Conservation (phyloP, 352 stramenopile species). For the Pythium brassicae region DNA sequence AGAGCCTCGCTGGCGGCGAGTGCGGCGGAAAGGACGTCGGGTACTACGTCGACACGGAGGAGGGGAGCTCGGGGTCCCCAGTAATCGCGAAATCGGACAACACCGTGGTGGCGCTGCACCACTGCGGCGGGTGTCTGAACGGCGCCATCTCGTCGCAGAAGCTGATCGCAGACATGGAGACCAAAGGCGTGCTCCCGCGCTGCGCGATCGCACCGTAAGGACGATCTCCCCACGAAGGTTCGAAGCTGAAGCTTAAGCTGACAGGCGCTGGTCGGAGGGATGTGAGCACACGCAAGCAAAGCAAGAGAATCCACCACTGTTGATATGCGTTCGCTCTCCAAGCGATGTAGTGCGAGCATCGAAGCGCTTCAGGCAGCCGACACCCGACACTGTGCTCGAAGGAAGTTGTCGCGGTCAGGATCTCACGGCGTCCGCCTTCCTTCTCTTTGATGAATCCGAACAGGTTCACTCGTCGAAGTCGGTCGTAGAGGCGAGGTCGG, state of each 20-base stretch:
- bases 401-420: too few species aligned
- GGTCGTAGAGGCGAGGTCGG: conserved; percentile 8
- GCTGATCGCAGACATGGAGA: conserved; percentile 42
- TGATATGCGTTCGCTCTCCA: too few species aligned
- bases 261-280: too few species aligned
- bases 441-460: too few species aligned
- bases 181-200: conserved; percentile 33
- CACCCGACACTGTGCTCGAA: too few species aligned
- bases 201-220: conserved; percentile 20
- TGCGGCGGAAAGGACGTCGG: conserved; percentile 51
- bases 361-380: too few species aligned
- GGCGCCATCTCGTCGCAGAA: conserved; percentile 45
- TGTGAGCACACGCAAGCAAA: too few species aligned
- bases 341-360: too few species aligned
- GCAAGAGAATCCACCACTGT: too few species aligned
- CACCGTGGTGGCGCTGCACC: conserved; percentile 67
- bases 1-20: conserved; percentile 28
- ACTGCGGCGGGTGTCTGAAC: conserved; percentile 74
- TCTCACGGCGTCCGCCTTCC: too few species aligned
- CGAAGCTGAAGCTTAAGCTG: too few species aligned
- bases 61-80: conserved; percentile 63
- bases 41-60: conserved; percentile 76
- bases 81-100: conserved; percentile 53
- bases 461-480: conserved; percentile 15
- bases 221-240: too few species aligned